phyloP scores from a whole-genome alignment of 108 stramenopile species.

The Fragilaria crotonensis region DNA sequence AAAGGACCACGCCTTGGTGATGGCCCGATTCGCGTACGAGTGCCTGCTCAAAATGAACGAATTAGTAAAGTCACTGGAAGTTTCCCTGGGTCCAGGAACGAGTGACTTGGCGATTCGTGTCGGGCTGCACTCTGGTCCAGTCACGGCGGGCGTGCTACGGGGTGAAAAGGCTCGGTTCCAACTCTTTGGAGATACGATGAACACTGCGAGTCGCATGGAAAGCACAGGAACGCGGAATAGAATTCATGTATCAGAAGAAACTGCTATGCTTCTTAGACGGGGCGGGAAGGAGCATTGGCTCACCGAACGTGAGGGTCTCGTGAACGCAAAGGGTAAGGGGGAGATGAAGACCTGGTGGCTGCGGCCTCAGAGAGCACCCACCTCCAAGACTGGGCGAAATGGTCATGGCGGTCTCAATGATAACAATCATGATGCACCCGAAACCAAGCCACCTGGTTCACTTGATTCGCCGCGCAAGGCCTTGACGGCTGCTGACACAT shows the following conservation, averaged over 20 bases:
- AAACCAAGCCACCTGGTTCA: background rate
- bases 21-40: constrained; percentile 40
- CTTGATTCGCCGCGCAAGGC: background rate
- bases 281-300: constrained; percentile 47
- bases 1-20: constrained; percentile 46
- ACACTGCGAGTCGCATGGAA: constrained; percentile 56
- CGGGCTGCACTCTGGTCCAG: constrained; percentile 54
- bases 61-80: constrained; percentile 13
- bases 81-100: constrained; percentile 25
- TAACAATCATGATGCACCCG: background rate
- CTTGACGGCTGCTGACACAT: background rate
- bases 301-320: constrained; percentile 17
- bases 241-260: constrained; percentile 46
- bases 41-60: constrained; percentile 38
- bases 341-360: constrained; percentile 56
- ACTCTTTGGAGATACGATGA: constrained; percentile 69
- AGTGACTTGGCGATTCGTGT: constrained; percentile 32
- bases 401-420: background rate
- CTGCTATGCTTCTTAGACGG: constrained; percentile 30
- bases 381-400: background rate
- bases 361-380: background rate
- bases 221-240: constrained; percentile 30
- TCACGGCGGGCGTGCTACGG: constrained; percentile 51
- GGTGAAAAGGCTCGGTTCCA: constrained; percentile 54
- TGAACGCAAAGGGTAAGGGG: constrained; percentile 57